phyloP scores from a whole-genome alignment of 2,329 filamentous ascomycete species.

The Graphilbum ipis-grandicollis region DNA sequence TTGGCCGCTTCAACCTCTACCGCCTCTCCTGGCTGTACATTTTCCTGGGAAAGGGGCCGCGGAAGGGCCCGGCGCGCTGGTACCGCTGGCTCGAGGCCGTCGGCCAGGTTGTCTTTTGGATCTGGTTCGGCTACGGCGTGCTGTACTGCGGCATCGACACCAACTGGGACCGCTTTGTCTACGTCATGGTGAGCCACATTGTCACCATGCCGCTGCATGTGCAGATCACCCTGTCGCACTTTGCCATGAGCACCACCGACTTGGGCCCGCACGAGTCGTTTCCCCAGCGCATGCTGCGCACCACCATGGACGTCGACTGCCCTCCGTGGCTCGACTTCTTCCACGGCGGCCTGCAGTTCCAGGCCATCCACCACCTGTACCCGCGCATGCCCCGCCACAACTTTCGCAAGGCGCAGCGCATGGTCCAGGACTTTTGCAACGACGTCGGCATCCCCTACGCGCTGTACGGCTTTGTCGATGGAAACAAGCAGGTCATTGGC shows the following conservation, averaged over 20 bases:
- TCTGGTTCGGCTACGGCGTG: slow-evolving; percentile 70
- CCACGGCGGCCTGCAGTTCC: slow-evolving; percentile 78
- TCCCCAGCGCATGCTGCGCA: slow-evolving; percentile 77
- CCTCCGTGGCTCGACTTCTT: slow-evolving; percentile 78
- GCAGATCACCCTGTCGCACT: slow-evolving; percentile 83
- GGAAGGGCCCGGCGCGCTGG: slow-evolving; percentile 65
- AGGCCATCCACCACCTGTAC: slow-evolving; percentile 74
- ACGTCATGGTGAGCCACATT: slow-evolving; percentile 65
- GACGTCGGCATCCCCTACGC: slow-evolving; percentile 76
- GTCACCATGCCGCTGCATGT: slow-evolving; percentile 69
- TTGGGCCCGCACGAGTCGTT: slow-evolving; percentile 74
- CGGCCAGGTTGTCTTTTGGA: slow-evolving; percentile 70
- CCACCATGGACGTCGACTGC: slow-evolving; percentile 87
- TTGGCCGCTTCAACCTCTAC: slow-evolving; percentile 82
- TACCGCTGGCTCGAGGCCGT: slow-evolving; percentile 63
- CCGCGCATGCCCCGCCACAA: slow-evolving; percentile 76
- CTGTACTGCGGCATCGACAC: slow-evolving; percentile 57
- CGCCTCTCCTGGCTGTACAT: slow-evolving; percentile 65
- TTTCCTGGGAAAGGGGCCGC: slow-evolving; percentile 50
- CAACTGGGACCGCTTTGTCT: slow-evolving; percentile 51
- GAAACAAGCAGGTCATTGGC: slow-evolving; percentile 66
- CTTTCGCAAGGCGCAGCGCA: slow-evolving; percentile 52
- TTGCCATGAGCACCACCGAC: slow-evolving; percentile 83
- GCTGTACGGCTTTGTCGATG: slow-evolving; percentile 68
- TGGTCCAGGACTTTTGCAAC: slow-evolving; percentile 66